Evolutionary conservation across 768 basidiomycete species (phyloP).

Genomic region (Phaeolepiota aurea): DNA sequence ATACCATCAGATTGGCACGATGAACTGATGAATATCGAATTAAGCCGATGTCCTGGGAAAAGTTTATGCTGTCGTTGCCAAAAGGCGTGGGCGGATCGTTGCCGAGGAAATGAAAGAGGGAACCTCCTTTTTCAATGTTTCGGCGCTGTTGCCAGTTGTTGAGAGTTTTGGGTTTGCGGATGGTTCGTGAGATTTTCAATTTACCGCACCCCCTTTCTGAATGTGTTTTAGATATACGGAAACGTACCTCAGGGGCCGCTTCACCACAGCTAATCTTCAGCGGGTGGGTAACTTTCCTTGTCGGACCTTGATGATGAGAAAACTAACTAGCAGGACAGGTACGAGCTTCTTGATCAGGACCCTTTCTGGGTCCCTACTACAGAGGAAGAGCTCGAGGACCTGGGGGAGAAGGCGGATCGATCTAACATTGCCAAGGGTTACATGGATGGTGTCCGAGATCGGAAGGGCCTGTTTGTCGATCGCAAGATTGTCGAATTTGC

Average conservation of each 20-base stretch:
- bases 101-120: conserved; percentile 99
- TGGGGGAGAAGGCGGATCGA: conserved; percentile 93
- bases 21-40: conserved; percentile 2
- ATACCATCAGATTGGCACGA: conserved; percentile 2
- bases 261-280: conserved; percentile 96
- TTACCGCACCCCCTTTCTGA: no score
- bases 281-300: conserved; percentile 53
- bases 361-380: conserved; percentile 99
- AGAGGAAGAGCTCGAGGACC: conserved; percentile 91
- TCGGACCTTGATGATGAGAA: neutral
- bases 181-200: conserved; percentile 39
- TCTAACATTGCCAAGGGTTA: conserved; percentile 90
- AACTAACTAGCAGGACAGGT: conserved; percentile 35
- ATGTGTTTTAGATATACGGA: conserved; percentile 80
- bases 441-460: conserved; percentile 82
- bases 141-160: conserved; percentile 87
- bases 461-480: conserved; percentile 96
- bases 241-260: conserved; percentile 92
- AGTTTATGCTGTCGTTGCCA: conserved; percentile 91
- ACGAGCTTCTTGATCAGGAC: conserved; percentile 88
- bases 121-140: conserved; percentile 88
- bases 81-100: conserved; percentile 84
- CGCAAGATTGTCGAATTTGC: conserved; percentile 91
- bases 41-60: conserved; percentile 94
- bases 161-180: conserved; percentile 98